A percentile compares a stretch with the other conserved stretches of the same genome.
Evolutionary conservation across 352 stramenopile species (phyloP).

Genomic region (Pythium utonaiense): DNA sequence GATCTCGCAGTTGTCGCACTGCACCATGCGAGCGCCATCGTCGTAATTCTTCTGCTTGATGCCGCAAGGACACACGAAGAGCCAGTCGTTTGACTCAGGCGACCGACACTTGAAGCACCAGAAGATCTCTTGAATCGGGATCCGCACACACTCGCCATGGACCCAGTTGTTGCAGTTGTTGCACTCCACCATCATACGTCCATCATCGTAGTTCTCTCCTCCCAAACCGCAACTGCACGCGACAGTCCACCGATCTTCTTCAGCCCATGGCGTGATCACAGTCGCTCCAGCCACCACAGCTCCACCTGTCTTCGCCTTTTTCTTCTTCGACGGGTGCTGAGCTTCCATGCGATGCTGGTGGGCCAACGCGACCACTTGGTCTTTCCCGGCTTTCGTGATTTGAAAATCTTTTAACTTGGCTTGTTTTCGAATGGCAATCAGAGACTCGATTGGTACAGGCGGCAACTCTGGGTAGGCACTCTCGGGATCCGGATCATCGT

Average conservation of each 20-base stretch:
- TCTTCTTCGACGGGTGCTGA: slow-evolving; percentile 29
- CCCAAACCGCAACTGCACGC: slow-evolving; percentile 31
- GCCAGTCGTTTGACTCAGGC: slow-evolving; percentile 33
- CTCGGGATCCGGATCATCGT: slow-evolving; percentile 40
- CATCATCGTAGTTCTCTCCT: slow-evolving; percentile 44
- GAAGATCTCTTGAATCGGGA: slow-evolving; percentile 49
- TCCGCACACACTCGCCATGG: slow-evolving; percentile 50
- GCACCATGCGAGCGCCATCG: slow-evolving; percentile 64
- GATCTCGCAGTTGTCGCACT: slow-evolving; percentile 63
- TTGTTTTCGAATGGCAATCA: slow-evolving; percentile 51
- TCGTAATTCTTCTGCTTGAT: slow-evolving; percentile 61
- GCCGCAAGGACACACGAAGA: slow-evolving; percentile 66
- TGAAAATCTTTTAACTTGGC: slow-evolving; percentile 54
- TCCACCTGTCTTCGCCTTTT: slow-evolving; percentile 2
- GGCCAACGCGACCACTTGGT: slow-evolving; percentile 23
- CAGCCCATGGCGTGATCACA: slow-evolving; percentile 8
- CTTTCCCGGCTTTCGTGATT: slow-evolving; percentile 36
- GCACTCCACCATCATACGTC: slow-evolving; percentile 35
- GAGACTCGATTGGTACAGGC: slow-evolving; percentile 46
- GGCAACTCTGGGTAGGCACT: slow-evolving; percentile 59
- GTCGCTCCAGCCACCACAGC: neutral
- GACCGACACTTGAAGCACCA: slow-evolving; percentile 47
- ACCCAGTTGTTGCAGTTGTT: slow-evolving; percentile 43
- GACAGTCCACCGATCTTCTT: slow-evolving; percentile 31
- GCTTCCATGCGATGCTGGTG: slow-evolving; percentile 13